phyloP scores from a whole-genome alignment of 2,329 filamentous ascomycete species.

The Sordariomycetes sp. region DNA sequence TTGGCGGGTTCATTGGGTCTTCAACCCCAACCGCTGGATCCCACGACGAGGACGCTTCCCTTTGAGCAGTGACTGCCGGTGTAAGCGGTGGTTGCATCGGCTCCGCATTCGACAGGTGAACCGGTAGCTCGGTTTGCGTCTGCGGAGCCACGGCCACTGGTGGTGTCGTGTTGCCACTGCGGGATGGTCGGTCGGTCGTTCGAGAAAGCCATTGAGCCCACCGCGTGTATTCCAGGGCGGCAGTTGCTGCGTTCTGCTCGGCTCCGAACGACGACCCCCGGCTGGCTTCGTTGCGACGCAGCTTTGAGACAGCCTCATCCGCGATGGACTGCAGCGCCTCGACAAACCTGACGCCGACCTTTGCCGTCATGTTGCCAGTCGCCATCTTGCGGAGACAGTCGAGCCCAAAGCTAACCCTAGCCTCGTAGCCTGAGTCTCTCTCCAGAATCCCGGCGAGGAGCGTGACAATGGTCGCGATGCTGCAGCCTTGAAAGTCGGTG shows the following conservation, averaged over 20 bases:
- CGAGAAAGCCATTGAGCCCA: constrained; percentile 13
- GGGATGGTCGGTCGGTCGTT: constrained; percentile 3
- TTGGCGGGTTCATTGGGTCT: too few relatives aligned
- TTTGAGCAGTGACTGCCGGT: too few relatives aligned
- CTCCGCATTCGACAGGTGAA: neutral
- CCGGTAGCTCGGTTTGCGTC: neutral
- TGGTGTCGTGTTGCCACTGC: neutral
- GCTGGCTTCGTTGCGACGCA: constrained; percentile 1
- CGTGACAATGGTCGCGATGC: constrained; percentile 24
- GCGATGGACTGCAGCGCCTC: constrained; percentile 13
- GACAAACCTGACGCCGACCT: constrained; percentile 14
- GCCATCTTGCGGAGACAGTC: constrained; percentile 23
- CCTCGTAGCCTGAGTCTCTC: constrained; percentile 19
- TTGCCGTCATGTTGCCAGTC: constrained; percentile 17
- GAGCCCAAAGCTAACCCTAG: constrained; percentile 18
- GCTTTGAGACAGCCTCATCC: constrained; percentile 10
- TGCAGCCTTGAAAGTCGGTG: constrained; percentile 28
- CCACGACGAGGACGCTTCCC: too few relatives aligned
- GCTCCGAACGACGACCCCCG: neutral
- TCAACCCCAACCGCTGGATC: too few relatives aligned
- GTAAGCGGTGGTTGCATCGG: neutral
- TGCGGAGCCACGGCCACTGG: neutral
- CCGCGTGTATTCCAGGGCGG: constrained; percentile 10
- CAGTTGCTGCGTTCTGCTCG: too few relatives aligned
- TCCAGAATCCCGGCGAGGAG: constrained; percentile 22